Conservation (phyloP, 352 stramenopile species). For the Aphanomyces cochlioides region DNA sequence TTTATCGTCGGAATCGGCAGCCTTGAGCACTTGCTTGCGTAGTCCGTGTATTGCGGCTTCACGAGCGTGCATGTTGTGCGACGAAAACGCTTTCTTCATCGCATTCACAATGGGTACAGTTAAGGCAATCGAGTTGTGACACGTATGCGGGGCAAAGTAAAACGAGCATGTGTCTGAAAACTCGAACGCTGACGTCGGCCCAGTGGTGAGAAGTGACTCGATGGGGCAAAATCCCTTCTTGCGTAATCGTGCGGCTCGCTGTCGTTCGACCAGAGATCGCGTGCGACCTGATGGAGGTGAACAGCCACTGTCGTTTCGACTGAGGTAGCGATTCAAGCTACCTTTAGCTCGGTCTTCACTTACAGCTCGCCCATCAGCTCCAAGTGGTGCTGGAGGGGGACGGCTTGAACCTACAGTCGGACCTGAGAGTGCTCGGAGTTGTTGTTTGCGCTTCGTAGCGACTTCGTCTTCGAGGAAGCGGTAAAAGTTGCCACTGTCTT, state of each 20-base stretch:
- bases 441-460: not conserved
- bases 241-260: slow-evolving; percentile 6
- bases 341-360: not conserved
- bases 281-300: not conserved
- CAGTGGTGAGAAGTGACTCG: slow-evolving; percentile 14
- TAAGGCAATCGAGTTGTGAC: slow-evolving; percentile 21
- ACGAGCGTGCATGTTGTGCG: slow-evolving; percentile 18
- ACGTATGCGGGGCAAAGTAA: slow-evolving; percentile 24
- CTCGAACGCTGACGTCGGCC: slow-evolving; percentile 7
- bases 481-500: slow-evolving; percentile 5
- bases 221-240: slow-evolving; percentile 25
- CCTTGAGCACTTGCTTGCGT: slow-evolving; percentile 20
- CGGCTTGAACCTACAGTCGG: not conserved
- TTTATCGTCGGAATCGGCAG: slow-evolving; percentile 20
- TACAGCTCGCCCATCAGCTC: not conserved
- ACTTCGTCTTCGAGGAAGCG: slow-evolving; percentile 26
- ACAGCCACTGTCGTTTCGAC: not conserved
- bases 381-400: not conserved
- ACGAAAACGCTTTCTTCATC: slow-evolving; percentile 25
- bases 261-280: not conserved
- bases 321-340: not conserved
- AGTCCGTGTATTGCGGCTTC: slow-evolving; percentile 3
- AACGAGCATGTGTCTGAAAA: slow-evolving; percentile 25
- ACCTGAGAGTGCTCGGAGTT: not conserved
- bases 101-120: slow-evolving; percentile 17